Evolutionary conservation across 2,329 filamentous ascomycete species (phyloP), one percentile per base, ranked within the genome.

Genomic region (Colletotrichum karsti): DNA sequence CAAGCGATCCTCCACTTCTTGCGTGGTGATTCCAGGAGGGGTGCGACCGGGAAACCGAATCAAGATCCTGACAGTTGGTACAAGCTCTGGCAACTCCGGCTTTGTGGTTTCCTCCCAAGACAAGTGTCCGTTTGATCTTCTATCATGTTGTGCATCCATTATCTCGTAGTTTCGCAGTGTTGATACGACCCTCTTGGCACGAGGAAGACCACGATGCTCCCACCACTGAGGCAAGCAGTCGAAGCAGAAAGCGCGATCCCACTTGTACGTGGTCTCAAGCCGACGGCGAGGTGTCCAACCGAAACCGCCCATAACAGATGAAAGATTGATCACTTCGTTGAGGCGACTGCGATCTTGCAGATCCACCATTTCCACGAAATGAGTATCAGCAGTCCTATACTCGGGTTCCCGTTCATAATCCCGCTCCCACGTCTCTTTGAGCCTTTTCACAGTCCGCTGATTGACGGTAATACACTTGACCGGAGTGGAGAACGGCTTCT

Each of bases 141-240:
- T 4, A 22, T 5, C 8, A 18, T 5, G 10, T 7, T 56, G 20
- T 12, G 12, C 7, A 1, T 5, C 7, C 35, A 1, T 26, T 28
- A 26, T 41, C 1, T 20, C 10, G 0, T 20, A 24, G 15, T 22
- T 13, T 12, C 15, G 15, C 7, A 51, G 5, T 30, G 7, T 48
- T 8, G 26, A 8, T 4, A 51, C 3, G 13, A 22, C 1, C 2
- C 22, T 22, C 7, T 1, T 39, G 0, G 35, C 35, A 0, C 9
- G 0, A 12, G 4, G 13, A 24, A 26, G 8, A 7, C 35, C 12
- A 24, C 12, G 0, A 7, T 30, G 9, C 12, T 28, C 22, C 22
- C 53, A 56, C 35, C 53, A 56, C 20, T 1, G 37, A 8, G 26
- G 9, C 10, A 55, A 12, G 15, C 53, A 56, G 41, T 56, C 53